Conservation (phyloP, 495 filamentous ascomycete genomes). For the Niebla homalea region DNA sequence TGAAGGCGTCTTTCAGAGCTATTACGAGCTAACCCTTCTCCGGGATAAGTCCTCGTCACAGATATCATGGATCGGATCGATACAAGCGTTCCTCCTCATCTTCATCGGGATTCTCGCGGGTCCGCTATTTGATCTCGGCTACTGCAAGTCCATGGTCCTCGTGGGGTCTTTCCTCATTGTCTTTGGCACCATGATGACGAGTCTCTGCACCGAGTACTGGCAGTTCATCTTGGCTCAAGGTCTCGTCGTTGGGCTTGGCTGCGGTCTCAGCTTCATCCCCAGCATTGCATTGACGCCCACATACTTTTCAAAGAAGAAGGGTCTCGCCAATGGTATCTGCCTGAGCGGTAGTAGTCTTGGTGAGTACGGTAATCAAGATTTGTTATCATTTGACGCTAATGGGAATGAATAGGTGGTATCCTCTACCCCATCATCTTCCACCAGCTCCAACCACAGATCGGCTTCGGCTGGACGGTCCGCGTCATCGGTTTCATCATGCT, state of each 20-base stretch:
- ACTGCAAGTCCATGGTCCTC: slow-evolving; percentile 41
- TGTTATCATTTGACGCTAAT: no score
- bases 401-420: slow-evolving; percentile 28
- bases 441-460: slow-evolving; percentile 40
- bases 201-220: slow-evolving; percentile 41
- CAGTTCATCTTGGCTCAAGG: slow-evolving; percentile 50
- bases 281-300: slow-evolving; percentile 44
- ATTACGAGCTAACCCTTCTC: slow-evolving; percentile 17
- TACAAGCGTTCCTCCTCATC: slow-evolving; percentile 57
- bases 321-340: slow-evolving; percentile 43
- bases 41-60: background rate
- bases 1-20: slow-evolving; percentile 29
- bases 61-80: slow-evolving; percentile 51
- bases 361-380: background rate
- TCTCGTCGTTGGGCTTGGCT: slow-evolving; percentile 32
- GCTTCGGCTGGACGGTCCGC: slow-evolving; percentile 56
- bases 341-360: slow-evolving; percentile 46
- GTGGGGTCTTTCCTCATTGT: slow-evolving; percentile 48
- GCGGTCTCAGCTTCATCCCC: slow-evolving; percentile 41
- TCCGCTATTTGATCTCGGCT: slow-evolving; percentile 56
- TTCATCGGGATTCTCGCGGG: slow-evolving; percentile 49
- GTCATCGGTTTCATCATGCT: slow-evolving; percentile 45
- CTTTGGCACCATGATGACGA: slow-evolving; percentile 54
- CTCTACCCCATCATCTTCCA: slow-evolving; percentile 60
- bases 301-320: slow-evolving; percentile 43